Evolutionary conservation across 2,329 filamentous ascomycete species (phyloP), one percentile per base, ranked within the genome.

Genomic region (Xylariaceae sp.): DNA sequence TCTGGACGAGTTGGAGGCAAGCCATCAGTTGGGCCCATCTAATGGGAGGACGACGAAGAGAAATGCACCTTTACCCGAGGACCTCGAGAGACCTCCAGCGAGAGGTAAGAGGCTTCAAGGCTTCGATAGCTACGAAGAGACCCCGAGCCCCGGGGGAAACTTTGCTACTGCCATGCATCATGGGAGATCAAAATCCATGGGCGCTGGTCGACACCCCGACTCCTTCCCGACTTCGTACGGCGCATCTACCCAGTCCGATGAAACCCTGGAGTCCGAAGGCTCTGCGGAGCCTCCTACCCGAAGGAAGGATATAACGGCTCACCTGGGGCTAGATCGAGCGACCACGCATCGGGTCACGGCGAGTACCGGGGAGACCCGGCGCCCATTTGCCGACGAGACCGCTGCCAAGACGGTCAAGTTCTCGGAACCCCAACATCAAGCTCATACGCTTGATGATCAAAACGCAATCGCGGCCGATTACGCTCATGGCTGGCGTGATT

Each of bases 331-430:
- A 16, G 36, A 37, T 18, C 40, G 38, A 14, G 40, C 41, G 14
- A 39, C 33, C 23, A 39, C 39, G 5, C 30, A n/a, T n/a, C n/a
- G n/a, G n/a, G n/a, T n/a, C n/a, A n/a, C n/a, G n/a, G 21, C 19
- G 9, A 25, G 28, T 28, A 15, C 16, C 22, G 38, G 30, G 23
- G 33, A 33, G 29, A 33, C 38, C 25, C 40, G 33, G 28, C 32
- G 34, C 6, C 14, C 30, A 7, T 30, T 45, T 12, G 21, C 41
- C 8, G 33, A 32, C 11, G 40, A 39, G 10, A 39, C 35, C 22
- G 38, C 31, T 14, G 47, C 45, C 6, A 55, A 56, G 42, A 49
- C 49, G 4, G 54, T 55, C 31, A 53, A 45, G 16, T 55, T 57
- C 23, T 52, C 53, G n/a, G 52, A 55, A 29, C 40, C 43, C 14